These are phyloP conservation scores for Leishmania arabica DNA, from an alignment of 208 protist species.

Conservation along the genomic window DNA sequence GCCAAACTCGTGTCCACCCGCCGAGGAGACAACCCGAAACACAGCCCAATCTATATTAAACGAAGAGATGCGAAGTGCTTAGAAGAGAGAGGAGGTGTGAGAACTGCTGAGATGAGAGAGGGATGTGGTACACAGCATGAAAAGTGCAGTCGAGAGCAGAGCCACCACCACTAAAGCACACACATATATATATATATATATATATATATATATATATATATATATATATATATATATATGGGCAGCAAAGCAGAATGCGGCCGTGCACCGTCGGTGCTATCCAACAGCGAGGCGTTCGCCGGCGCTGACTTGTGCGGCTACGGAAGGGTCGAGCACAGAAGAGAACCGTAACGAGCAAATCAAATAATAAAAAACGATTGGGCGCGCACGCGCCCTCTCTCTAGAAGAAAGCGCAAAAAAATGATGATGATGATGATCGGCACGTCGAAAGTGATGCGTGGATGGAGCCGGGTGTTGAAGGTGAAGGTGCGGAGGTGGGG, in stretches of 20 bases:
- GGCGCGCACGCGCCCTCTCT: background rate
- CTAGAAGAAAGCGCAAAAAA: background rate
- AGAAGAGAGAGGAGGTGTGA: background rate
- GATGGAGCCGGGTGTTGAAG: background rate
- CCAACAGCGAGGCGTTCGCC: background rate
- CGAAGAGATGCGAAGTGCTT: background rate
- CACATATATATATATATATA: too few relatives aligned
- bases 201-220: too few relatives aligned
- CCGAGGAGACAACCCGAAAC: background rate
- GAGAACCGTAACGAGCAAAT: background rate
- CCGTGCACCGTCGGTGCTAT: too few relatives aligned
- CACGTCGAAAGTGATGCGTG: background rate
- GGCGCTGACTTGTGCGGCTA: background rate
- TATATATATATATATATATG: too few relatives aligned
- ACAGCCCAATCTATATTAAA: background rate
- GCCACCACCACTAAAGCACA: too few relatives aligned
- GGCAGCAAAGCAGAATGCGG: too few relatives aligned
- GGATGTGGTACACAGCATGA: too few relatives aligned
- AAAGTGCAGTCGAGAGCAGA: too few relatives aligned
- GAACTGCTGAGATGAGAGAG: background rate
- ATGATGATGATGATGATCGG: background rate
- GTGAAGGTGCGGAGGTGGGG: background rate
- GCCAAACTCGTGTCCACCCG: background rate
- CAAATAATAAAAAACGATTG: background rate
- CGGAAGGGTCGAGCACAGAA: background rate